Base-by-base conservation (phyloP, 768 basidiomycete species). In the Tulasnella sp. region DNA sequence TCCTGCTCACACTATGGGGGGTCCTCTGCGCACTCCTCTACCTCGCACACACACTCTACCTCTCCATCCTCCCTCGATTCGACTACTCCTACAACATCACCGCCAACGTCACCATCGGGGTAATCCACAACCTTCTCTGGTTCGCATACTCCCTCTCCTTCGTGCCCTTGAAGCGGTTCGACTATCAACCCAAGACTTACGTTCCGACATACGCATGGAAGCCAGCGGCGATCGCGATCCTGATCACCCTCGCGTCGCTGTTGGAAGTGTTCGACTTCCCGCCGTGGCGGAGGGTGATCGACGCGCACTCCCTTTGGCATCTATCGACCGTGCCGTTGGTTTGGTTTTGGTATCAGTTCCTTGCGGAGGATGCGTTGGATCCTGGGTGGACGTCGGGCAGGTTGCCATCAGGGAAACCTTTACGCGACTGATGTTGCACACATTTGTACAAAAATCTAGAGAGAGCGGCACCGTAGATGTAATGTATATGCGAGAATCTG, bases 271-370 rank as follows among this genome's bases (percentile, higher is more conserved):
- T 94, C 63, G 94, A 99, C 68, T 98, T 98, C 66, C 80, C 92
- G 0, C 88, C 92, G 0, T 76, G 83, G 70, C 66, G 68, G n/a
- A 70, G 92, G 31, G 69, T 82, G 5, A 74, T 97, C 19, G 94
- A 98, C 67, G 92, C 93, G 0, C 96, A 97, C 69, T 77, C 91
- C 2, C 71, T 98, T 15, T 98, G 94, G 96, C 94, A 99, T 70
- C 73, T 87, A 7, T 77, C 81, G 2, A 99, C 94, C 0, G 84
- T 79, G 0, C 84, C 85, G 0, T 79, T 98, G 30, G 80, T 83
- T 2, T 66, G 77, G 49, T 74, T 79, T 48, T 97, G 94, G 92
- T 98, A 94, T 66, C 73, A 78, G n/a, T 93, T 94, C 65, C 69
- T 93, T 29, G 67, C 86, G 5, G 69, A 80, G 64, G 92, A 94